These are phyloP conservation scores for Marasmius oreades DNA, from an alignment of 1,284 basidiomycete genomes.

Conservation along the genomic window DNA sequence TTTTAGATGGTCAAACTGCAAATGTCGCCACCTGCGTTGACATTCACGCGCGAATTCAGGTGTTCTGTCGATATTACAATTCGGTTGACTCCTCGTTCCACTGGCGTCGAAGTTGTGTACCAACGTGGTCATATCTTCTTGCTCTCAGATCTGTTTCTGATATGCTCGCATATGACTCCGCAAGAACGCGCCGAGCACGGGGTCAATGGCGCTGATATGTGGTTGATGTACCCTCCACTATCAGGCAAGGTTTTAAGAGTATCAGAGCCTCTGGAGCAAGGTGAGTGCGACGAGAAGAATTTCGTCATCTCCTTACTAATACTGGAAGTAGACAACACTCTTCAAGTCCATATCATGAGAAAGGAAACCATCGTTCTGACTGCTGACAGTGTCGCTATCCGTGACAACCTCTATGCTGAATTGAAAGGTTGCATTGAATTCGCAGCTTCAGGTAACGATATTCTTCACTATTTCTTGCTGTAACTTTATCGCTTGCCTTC, in stretches of 20 bases:
- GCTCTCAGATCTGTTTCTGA: constrained; percentile 88
- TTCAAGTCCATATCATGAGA: constrained; percentile 83
- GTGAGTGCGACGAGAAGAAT: constrained; percentile 31
- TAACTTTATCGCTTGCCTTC: constrained; percentile 4
- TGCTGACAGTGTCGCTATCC: constrained; percentile 56
- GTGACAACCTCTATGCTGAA: constrained; percentile 70
- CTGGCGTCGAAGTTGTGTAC: constrained; percentile 72
- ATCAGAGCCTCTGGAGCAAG: constrained; percentile 57
- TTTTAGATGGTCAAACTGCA: constrained; percentile 85
- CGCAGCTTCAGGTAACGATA: constrained; percentile 62
- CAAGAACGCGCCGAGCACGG: constrained; percentile 53
- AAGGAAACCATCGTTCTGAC: constrained; percentile 83
- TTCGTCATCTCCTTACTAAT: constrained; percentile 3
- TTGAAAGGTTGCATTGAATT: constrained; percentile 85
- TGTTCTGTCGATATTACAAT: constrained; percentile 75
- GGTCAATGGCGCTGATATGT: constrained; percentile 77
- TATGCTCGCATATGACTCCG: constrained; percentile 79
- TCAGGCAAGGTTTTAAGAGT: constrained; percentile 90
- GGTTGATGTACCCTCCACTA: constrained; percentile 92
- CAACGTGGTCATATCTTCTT: constrained; percentile 83
- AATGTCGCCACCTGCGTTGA: constrained; percentile 78
- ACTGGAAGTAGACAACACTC: constrained; percentile 50
- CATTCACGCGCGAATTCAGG: constrained; percentile 80
- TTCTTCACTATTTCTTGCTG: background rate
- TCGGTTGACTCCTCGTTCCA: constrained; percentile 76